Conservation (phyloP, 768 basidiomycete species). For the Kwoniella europaea region DNA sequence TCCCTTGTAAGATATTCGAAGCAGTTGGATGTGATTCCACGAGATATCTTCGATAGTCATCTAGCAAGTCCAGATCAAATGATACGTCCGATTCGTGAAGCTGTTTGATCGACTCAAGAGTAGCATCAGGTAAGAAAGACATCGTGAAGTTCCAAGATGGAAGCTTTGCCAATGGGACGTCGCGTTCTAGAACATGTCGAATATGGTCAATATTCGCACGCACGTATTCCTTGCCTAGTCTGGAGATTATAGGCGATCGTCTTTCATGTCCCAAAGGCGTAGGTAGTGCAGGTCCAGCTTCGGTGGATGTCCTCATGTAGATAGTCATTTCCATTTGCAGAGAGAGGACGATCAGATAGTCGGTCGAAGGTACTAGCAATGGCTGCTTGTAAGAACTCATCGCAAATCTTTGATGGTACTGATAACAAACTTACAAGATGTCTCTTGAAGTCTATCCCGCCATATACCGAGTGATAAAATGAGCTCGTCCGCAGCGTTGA, state of each 20-base stretch:
- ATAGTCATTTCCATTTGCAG: background rate
- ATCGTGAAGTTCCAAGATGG: conserved; percentile 2
- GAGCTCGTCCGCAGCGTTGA: no score
- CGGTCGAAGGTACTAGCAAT: background rate
- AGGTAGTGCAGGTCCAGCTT: conserved; percentile 4
- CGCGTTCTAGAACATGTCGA: background rate
- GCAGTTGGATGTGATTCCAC: background rate
- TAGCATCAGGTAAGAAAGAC: conserved; percentile 1
- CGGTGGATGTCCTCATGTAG: conserved; percentile 4
- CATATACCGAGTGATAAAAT: no score
- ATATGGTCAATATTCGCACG: background rate
- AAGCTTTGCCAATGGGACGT: background rate
- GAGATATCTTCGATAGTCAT: background rate
- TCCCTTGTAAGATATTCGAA: background rate
- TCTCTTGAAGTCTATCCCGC: no score
- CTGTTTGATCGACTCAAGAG: background rate
- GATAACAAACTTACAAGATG: no score
- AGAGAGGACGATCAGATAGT: background rate
- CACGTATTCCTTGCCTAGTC: background rate
- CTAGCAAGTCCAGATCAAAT: background rate
- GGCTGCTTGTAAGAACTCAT: background rate
- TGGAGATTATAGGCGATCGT: background rate
- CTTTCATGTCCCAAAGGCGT: background rate
- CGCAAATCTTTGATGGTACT: background rate
- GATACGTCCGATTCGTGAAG: background rate